Evolutionary conservation across 2,329 filamentous ascomycete species (phyloP).

Genomic region (Hawksworthiomyces lignivorus): DNA sequence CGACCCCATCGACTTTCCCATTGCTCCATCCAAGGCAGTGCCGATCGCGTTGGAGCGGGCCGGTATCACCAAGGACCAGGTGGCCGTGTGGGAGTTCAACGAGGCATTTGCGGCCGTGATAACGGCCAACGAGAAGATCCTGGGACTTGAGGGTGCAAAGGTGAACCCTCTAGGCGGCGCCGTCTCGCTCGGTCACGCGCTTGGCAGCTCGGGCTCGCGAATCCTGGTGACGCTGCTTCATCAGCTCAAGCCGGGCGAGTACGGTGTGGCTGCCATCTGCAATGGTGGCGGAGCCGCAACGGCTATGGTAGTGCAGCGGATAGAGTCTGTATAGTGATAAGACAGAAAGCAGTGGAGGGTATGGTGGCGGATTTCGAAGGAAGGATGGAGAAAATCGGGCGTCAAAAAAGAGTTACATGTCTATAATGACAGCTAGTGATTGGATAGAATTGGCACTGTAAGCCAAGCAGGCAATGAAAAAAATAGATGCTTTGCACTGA

Average conservation of each 20-base stretch:
- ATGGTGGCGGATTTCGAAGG: too few species aligned
- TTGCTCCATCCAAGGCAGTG: conserved; percentile 87
- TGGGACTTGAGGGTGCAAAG: conserved; percentile 68
- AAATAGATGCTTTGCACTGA: too few species aligned
- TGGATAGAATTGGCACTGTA: too few species aligned
- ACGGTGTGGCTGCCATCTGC: conserved; percentile 92
- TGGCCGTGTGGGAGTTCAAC: conserved; percentile 96
- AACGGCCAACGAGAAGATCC: conserved; percentile 81
- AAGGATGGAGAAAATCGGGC: too few species aligned
- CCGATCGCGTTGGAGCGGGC: conserved; percentile 82
- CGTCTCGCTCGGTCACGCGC: conserved; percentile 83
- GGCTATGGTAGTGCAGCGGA: conserved; percentile 81
- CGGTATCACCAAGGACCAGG: conserved; percentile 83
- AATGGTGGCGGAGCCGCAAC: conserved; percentile 92
- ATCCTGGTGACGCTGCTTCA: conserved; percentile 87
- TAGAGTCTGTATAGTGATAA: conserved; percentile 46
- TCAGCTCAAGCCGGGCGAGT: conserved; percentile 85
- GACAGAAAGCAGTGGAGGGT: too few species aligned
- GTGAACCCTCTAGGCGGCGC: conserved; percentile 88
- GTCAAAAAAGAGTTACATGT: too few species aligned
- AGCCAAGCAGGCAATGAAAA: too few species aligned
- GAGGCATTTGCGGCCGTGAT: conserved; percentile 96
- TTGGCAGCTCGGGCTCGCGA: conserved; percentile 87
- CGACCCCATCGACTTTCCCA: conserved; percentile 87
- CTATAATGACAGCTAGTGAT: too few species aligned